Conservation (phyloP, 495 filamentous ascomycete species). For the Immersiella caudata region DNA sequence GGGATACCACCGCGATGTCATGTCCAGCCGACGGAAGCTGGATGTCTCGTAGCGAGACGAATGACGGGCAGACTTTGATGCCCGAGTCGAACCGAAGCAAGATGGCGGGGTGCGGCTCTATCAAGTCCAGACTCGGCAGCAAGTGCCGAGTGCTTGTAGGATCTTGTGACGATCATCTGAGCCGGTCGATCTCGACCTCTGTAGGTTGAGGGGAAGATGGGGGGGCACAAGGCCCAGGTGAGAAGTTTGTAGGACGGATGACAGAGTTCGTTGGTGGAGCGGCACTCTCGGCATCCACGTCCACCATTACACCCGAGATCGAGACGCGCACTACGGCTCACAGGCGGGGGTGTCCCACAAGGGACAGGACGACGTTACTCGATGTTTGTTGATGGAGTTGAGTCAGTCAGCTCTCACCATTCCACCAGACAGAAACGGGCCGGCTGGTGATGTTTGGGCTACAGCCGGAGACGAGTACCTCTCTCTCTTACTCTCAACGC, state of each 20-base stretch:
- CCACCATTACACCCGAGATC: background rate
- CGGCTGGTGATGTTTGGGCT: background rate
- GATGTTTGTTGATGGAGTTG: background rate
- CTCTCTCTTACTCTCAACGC: no score
- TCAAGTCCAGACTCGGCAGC: conserved; percentile 2
- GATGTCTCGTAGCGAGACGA: conserved; percentile 12
- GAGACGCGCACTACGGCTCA: background rate
- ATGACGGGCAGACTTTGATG: background rate
- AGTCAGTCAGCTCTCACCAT: background rate
- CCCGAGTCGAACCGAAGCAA: background rate
- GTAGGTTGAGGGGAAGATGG: background rate
- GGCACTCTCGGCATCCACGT: background rate
- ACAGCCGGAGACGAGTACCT: no score
- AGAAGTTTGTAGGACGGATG: background rate
- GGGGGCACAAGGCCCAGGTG: background rate
- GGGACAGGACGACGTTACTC: background rate
- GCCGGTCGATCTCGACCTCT: background rate
- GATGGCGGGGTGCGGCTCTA: conserved; percentile 2
- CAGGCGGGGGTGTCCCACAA: background rate
- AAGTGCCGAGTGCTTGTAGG: background rate
- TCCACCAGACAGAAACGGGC: background rate
- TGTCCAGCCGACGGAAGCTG: background rate
- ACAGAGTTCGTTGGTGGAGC: background rate
- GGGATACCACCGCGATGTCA: conserved; percentile 19
- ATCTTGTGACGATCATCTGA: background rate